phyloP scores from a whole-genome alignment of 2,329 filamentous ascomycete species.

The Acephala macrosclerotiorum region DNA sequence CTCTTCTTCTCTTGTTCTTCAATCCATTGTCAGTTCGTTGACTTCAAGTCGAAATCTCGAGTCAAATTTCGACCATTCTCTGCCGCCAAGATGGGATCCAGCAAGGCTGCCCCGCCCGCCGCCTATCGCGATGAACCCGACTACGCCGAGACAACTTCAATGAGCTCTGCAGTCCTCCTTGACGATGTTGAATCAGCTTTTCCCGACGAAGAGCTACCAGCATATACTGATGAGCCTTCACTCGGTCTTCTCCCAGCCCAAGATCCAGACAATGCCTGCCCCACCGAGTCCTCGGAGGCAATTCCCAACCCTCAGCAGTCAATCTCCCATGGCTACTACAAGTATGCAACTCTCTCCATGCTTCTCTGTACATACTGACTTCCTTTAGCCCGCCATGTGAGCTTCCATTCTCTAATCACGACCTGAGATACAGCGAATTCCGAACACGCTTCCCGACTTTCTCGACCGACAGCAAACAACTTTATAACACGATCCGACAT shows the following conservation, averaged over 20 bases:
- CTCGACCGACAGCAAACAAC: slow-evolving; percentile 32
- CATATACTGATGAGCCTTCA: slow-evolving; percentile 29
- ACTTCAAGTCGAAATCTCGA: not conserved
- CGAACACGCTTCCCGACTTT: slow-evolving; percentile 41
- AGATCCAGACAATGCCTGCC: not conserved
- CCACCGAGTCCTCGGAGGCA: not conserved
- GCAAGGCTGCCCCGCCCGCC: slow-evolving; percentile 16
- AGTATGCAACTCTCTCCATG: not conserved
- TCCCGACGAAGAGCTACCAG: slow-evolving; percentile 31
- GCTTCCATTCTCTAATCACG: slow-evolving; percentile 38
- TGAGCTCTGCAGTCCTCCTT: slow-evolving; percentile 30
- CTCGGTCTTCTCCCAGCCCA: not conserved
- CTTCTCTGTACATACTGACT: not conserved
- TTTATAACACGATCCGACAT: slow-evolving; percentile 38
- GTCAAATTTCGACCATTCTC: not conserved
- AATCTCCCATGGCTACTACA: not conserved
- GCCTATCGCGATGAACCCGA: slow-evolving; percentile 28
- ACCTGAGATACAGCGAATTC: slow-evolving; percentile 33
- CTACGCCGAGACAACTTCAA: slow-evolving; percentile 31
- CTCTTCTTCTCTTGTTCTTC: not conserved
- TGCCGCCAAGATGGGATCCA: slow-evolving; percentile 15
- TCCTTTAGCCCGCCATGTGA: slow-evolving; percentile 29
- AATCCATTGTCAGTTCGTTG: not conserved
- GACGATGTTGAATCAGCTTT: slow-evolving; percentile 28
- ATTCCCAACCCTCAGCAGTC: not conserved